Conservation (phyloP, 768 basidiomycete genomes). For the Boletus tylopilopsis region DNA sequence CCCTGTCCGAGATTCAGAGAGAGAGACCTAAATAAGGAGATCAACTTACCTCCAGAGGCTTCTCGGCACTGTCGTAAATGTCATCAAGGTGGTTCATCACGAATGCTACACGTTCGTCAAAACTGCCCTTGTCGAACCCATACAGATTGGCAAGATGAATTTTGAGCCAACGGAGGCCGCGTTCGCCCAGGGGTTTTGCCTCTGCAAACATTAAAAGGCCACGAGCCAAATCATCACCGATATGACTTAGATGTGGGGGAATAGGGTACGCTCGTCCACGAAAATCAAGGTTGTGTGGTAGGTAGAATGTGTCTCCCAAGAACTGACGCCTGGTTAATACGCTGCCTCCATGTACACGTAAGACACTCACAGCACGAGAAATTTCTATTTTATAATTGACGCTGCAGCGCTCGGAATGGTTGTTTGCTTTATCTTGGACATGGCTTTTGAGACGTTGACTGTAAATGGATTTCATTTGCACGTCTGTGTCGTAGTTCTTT, state of each 20-base stretch:
- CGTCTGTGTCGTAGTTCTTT: conserved; percentile 44
- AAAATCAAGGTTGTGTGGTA: conserved; percentile 97
- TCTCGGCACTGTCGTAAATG: conserved; percentile 76
- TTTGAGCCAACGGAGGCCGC: conserved; percentile 91
- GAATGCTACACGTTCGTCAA: conserved; percentile 87
- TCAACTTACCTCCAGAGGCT: conserved; percentile 65
- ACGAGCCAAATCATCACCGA: conserved; percentile 91
- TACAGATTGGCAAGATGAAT: conserved; percentile 92
- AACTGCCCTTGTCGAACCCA: conserved; percentile 92
- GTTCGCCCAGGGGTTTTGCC: conserved; percentile 71
- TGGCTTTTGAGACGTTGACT: conserved; percentile 52
- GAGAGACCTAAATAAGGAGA: background rate
- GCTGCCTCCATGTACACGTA: background rate
- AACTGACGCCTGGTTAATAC: conserved; percentile 46
- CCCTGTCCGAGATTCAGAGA: conserved; percentile 43
- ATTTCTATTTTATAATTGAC: conserved; percentile 98
- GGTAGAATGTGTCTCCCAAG: conserved; percentile 82
- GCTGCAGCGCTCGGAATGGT: conserved; percentile 88
- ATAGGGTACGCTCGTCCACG: conserved; percentile 96
- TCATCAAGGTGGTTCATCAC: conserved; percentile 69
- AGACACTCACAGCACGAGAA: conserved; percentile 70
- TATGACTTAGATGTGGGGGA: conserved; percentile 92
- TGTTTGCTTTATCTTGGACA: conserved; percentile 62
- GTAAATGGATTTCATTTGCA: conserved; percentile 52
- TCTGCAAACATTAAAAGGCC: conserved; percentile 84